Conservation (phyloP, 176 grass and related monocot species). For the Avena sativa region DNA sequence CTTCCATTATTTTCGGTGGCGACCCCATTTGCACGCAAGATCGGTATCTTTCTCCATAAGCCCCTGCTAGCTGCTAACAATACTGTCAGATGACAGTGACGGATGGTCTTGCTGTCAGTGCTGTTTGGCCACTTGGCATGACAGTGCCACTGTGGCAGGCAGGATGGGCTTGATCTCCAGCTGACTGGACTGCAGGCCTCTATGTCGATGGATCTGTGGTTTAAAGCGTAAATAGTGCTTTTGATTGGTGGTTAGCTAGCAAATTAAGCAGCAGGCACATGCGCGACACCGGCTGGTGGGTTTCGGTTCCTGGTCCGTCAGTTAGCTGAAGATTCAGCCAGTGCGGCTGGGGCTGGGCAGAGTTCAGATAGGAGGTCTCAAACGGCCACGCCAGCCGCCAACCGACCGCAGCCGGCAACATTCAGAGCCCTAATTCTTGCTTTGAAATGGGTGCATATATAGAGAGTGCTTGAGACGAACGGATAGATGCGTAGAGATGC, state of each 20-base stretch:
- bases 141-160: slow-evolving; percentile 20
- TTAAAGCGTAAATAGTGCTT: not conserved
- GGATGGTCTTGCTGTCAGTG: slow-evolving; percentile 15
- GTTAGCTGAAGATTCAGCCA: slow-evolving; percentile 15
- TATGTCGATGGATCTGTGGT: slow-evolving; percentile 25
- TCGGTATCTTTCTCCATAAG: slow-evolving; percentile 32
- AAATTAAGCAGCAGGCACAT: slow-evolving; percentile 28
- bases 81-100: slow-evolving; percentile 28
- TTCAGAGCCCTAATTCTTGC: too few relatives aligned
- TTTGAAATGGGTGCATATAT: too few relatives aligned
- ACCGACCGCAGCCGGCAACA: too few relatives aligned
- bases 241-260: slow-evolving; percentile 27
- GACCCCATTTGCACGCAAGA: slow-evolving; percentile 29
- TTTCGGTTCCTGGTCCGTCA: slow-evolving; percentile 27
- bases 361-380: not conserved
- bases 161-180: slow-evolving; percentile 3
- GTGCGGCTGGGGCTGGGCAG: slow-evolving; percentile 35
- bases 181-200: slow-evolving; percentile 20
- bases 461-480: too few relatives aligned
- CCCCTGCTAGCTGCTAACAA: not conserved
- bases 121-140: slow-evolving; percentile 27
- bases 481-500: not conserved
- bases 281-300: slow-evolving; percentile 31
- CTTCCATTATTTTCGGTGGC: slow-evolving; percentile 14
- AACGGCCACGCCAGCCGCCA: too few relatives aligned